Evolutionary conservation across 495 filamentous ascomycete species (phyloP), one percentile per base, ranked within the genome.

Genomic region (Lasiosphaeria miniovina): DNA sequence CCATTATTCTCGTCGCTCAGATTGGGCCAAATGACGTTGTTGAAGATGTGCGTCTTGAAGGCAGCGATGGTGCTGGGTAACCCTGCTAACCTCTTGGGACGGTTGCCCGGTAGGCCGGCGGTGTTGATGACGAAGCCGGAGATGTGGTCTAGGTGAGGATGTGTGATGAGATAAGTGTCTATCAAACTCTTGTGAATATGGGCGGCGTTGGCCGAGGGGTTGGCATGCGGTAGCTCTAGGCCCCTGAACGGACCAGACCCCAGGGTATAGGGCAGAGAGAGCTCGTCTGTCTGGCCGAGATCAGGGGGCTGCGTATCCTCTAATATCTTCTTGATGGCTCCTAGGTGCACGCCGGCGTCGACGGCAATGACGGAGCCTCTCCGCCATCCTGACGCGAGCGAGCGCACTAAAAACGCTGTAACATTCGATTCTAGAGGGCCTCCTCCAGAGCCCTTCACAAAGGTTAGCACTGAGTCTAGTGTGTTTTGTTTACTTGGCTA

Each of bases 21-120:
- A 64, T 98, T 98, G 0, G 94, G 94, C 95, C 95, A 98, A 54
- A 98, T 95, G 49, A 97, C 73, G 68, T 96, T 92, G 74, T 98
- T 98, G 77, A 98, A 98, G 57, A 98, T 88, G 72, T 98, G 92
- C 9, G 80, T 84, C 68, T 96, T 96, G 69, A 98, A 85, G 3
- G 93, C 92, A 12, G 87, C 78, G 48, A 98, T 90, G 38, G 92
- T 93, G 15, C 84, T 86, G 0, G 93, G 91, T 3, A 97, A 74
- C 7, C 88, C 94, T 5, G 92, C 91, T 9, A 98, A 75, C 24
- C 86, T 80, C 70, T 97, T 98, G 6, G 90, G 89, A 12, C 83
- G 83, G 48, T 77, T 79, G 36, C 86, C 88, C n/a, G 82, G 84
- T 31, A 95, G 82, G 24, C 87, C 84, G 32, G 93, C 92, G 1